phyloP scores from a whole-genome alignment of 352 stramenopile genomes.

The Thalassiosira livingstoniorum region DNA sequence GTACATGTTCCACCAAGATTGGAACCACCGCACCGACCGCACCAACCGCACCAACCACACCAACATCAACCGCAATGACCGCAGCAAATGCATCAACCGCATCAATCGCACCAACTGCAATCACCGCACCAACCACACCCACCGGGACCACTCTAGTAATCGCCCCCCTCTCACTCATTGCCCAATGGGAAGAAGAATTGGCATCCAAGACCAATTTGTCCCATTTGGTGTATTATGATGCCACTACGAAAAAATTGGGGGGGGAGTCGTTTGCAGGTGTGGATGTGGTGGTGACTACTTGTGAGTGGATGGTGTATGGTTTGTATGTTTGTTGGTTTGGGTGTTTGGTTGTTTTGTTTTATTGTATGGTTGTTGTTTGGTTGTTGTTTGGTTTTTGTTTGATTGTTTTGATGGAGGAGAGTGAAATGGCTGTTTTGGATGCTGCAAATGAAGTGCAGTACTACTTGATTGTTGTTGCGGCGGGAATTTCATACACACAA shows the following conservation, averaged over 20 bases:
- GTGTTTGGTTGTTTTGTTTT: neutral
- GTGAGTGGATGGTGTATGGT: slow-evolving; percentile 17
- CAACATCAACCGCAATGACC: neutral
- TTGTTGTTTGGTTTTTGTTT: too few species aligned
- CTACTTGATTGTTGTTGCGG: too few species aligned
- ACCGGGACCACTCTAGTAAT: slow-evolving; percentile 75
- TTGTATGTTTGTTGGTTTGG: neutral
- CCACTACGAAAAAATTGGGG: slow-evolving; percentile 37
- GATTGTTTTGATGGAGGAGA: too few species aligned
- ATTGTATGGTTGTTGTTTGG: too few species aligned
- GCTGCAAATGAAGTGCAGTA: too few species aligned
- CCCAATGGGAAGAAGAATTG: slow-evolving; percentile 85
- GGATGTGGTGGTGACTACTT: slow-evolving; percentile 85
- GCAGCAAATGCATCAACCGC: slow-evolving; percentile 5
- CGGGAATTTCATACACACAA: too few species aligned
- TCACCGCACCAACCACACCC: too few species aligned
- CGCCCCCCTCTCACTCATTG: slow-evolving; percentile 76
- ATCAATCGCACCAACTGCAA: slow-evolving; percentile 19
- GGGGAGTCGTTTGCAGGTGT: slow-evolving; percentile 63
- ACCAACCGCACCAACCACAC: slow-evolving; percentile 1
- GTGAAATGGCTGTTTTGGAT: too few species aligned
- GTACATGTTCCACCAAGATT: too few species aligned
- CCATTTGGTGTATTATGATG: slow-evolving; percentile 75
- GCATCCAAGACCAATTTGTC: slow-evolving; percentile 78
- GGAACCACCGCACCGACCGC: too few species aligned